Evolutionary conservation across 1,284 basidiomycete genomes (phyloP).

Genomic region (Ceratobasidium sp.): DNA sequence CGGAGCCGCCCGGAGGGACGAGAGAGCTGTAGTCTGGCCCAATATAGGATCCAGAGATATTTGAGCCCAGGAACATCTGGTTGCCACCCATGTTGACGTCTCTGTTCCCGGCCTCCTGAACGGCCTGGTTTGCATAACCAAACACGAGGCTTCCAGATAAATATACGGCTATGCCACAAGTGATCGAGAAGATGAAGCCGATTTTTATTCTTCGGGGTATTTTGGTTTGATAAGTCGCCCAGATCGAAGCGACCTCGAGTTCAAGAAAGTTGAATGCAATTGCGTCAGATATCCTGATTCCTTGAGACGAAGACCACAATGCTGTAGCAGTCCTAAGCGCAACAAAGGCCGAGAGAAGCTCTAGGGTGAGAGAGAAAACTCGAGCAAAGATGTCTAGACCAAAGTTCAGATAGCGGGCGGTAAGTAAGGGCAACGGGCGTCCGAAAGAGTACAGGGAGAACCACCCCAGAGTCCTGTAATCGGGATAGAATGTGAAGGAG

Average conservation of each 20-base stretch:
- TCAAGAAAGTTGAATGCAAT: background rate
- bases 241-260: background rate
- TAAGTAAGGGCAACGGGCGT: background rate
- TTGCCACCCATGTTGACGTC: background rate
- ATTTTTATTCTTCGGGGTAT: background rate
- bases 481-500: background rate
- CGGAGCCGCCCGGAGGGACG: background rate
- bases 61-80: conserved; percentile 10
- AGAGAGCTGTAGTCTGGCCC: conserved; percentile 17
- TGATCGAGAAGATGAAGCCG: background rate
- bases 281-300: conserved; percentile 1
- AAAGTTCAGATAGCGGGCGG: conserved; percentile 17
- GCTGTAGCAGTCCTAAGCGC: background rate
- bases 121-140: background rate
- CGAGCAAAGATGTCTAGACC: conserved; percentile 4
- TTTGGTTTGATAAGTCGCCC: background rate
- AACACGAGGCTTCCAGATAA: conserved; percentile 4
- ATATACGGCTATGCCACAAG: conserved; percentile 2
- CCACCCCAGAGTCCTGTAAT: background rate
- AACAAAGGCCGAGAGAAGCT: background rate
- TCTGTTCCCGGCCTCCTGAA: background rate
- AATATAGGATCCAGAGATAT: background rate
- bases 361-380: background rate
- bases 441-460: background rate
- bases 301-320: background rate